Base-by-base conservation (phyloP, 306 rosid species). In the Echinosophora koreensis region DNA sequence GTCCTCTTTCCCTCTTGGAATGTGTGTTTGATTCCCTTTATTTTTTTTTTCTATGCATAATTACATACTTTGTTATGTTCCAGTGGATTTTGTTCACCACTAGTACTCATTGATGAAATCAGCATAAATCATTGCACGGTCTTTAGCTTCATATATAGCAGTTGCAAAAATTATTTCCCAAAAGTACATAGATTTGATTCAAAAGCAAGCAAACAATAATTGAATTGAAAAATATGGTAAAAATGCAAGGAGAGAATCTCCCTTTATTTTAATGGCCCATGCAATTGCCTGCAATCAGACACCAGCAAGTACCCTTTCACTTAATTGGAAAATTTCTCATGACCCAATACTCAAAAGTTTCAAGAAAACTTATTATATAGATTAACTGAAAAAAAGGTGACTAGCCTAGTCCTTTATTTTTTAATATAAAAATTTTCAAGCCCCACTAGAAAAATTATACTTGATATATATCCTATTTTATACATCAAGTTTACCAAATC, bases 1-100 rank as follows among this genome's bases (percentile, higher is more conserved):
- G 97, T 92, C 97, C 55, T 90, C 74, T 87, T 79, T 51, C 57
- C 62, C 61, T 80, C 90, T 90, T 85, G 95, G 89, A 78, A 78
- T 87, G 77, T 85, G 95, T 79, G 97, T 59, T 83, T 73, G 87
- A 85, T 87, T 66, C 82, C 56, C 73, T 79, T 35, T 6, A 62
- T 42, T 8, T 66, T 42, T 22, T 59, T 50, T 3, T 49, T 18
- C 13, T 42, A 11, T 7, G 12, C 49, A 8, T 2, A 8, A 8
- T 42, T 58, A 17, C 8, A 44, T 13, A 15, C 62, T 57, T 74
- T 74, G 15, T 72, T 17, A 34, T 57, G 15, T 28, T 80, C 56
- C 67, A 63, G 57, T 75, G 51, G 68, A 83, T 81, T 85, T 76
- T 64, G 44, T 76, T 83, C 83, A 56, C 71, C 77, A 38, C 37